Conservation (phyloP, 768 basidiomycete genomes). For the Hygrocybe coccinea region DNA sequence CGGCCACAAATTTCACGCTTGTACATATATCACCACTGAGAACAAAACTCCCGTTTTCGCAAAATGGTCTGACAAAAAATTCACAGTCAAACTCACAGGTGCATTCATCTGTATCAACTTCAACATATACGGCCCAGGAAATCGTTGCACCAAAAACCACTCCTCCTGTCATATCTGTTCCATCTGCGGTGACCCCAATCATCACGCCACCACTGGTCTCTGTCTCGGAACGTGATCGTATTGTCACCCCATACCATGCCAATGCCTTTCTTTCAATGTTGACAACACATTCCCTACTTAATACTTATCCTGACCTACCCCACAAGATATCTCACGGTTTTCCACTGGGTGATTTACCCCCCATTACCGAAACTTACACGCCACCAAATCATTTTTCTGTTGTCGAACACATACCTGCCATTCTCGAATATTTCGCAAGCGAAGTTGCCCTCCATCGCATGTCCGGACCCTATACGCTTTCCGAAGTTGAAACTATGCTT, state of each 20-base stretch:
- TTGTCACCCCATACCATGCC: slow-evolving; percentile 30
- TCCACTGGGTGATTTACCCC: slow-evolving; percentile 30
- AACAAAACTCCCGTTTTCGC: slow-evolving; percentile 4
- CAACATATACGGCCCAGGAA: slow-evolving; percentile 14
- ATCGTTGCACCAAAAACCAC: slow-evolving; percentile 7
- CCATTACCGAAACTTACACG: slow-evolving; percentile 4
- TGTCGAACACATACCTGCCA: background rate
- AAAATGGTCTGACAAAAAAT: background rate
- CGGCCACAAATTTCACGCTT: background rate
- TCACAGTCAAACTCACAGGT: slow-evolving; percentile 11
- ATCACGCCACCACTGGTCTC: slow-evolving; percentile 5
- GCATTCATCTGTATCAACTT: slow-evolving; percentile 20
- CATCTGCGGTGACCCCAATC: slow-evolving; percentile 25
- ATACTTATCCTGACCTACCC: slow-evolving; percentile 27
- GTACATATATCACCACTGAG: background rate
- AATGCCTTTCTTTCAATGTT: slow-evolving; percentile 25
- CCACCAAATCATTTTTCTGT: slow-evolving; percentile 15
- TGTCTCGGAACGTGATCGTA: slow-evolving; percentile 19
- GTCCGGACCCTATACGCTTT: slow-evolving; percentile 18
- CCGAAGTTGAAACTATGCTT: slow-evolving; percentile 17
- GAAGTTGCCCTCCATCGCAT: slow-evolving; percentile 12
- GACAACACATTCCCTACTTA: slow-evolving; percentile 15
- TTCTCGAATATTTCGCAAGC: slow-evolving; percentile 12
- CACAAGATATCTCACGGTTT: slow-evolving; percentile 31
- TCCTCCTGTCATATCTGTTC: slow-evolving; percentile 26